Conservation (phyloP, 768 basidiomycete genomes). For the Dioszegia crocea region DNA sequence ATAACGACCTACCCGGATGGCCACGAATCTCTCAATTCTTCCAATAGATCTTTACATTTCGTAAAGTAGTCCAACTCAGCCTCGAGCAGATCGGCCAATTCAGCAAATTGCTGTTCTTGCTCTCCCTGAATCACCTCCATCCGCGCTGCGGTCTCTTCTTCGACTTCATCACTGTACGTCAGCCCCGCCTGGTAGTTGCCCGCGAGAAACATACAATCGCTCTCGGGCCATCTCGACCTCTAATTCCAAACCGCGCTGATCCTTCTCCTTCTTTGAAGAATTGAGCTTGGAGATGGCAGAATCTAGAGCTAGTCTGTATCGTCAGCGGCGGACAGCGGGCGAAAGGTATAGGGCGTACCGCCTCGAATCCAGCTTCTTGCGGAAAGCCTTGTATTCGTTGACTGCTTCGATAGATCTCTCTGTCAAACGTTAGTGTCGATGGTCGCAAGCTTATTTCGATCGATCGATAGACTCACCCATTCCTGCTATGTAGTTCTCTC, state of each 20-base stretch:
- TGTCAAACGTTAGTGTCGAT: constrained; percentile 10
- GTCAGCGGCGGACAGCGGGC: neutral
- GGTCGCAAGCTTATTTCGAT: no score
- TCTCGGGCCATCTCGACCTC: constrained; percentile 67
- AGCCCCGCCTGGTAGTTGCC: neutral
- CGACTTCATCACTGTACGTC: constrained; percentile 68
- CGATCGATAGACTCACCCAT: constrained; percentile 51
- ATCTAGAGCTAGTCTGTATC: constrained; percentile 66
- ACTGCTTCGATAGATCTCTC: constrained; percentile 66
- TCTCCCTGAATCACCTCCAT: constrained; percentile 77
- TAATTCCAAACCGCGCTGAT: constrained; percentile 70
- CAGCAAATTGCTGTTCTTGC: constrained; percentile 67
- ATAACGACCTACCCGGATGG: constrained; percentile 36
- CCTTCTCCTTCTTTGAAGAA: constrained; percentile 65
- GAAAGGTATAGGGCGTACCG: constrained; percentile 54
- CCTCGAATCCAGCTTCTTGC: constrained; percentile 82
- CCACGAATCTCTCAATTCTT: constrained; percentile 68
- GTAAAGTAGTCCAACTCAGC: constrained; percentile 68
- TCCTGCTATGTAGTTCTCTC: constrained; percentile 67
- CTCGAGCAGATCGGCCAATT: constrained; percentile 68
- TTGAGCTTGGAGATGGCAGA: constrained; percentile 67
- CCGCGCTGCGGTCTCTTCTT: constrained; percentile 74
- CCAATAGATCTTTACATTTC: constrained; percentile 68
- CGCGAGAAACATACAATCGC: constrained; percentile 61
- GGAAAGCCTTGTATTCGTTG: constrained; percentile 72